Percentiles rank a stretch among this genome's conserved stretches.
Conservation (phyloP, 768 basidiomycete genomes). For the Ramaria sp. region DNA sequence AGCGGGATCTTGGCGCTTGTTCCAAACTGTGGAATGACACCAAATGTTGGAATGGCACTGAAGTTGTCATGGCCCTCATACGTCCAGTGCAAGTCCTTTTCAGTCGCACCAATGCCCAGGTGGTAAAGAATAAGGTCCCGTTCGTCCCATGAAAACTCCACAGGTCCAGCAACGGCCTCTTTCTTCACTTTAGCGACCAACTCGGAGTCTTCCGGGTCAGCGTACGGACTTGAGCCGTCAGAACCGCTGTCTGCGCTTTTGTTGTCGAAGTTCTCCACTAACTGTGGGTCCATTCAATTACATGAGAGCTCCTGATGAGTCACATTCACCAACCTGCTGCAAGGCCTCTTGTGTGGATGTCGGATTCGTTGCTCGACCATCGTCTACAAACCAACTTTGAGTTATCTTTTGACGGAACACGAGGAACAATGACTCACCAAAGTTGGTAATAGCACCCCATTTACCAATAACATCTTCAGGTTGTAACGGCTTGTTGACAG, state of each 20-base stretch:
- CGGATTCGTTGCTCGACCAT: slow-evolving; percentile 78
- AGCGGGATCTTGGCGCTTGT: slow-evolving; percentile 56
- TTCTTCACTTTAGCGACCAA: slow-evolving; percentile 79
- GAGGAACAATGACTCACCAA: slow-evolving; percentile 39
- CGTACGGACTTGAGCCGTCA: slow-evolving; percentile 31
- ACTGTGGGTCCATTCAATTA: slow-evolving; percentile 18
- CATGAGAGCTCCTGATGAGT: background rate
- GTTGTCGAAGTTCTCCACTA: slow-evolving; percentile 51
- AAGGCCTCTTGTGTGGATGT: slow-evolving; percentile 63
- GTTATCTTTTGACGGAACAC: background rate
- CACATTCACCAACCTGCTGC: slow-evolving; percentile 40
- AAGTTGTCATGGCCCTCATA: slow-evolving; percentile 88
- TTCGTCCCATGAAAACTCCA: slow-evolving; percentile 71
- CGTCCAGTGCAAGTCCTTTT: slow-evolving; percentile 83
- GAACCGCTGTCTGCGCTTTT: slow-evolving; percentile 18
- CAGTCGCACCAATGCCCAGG: slow-evolving; percentile 88
- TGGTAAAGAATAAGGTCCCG: slow-evolving; percentile 93
- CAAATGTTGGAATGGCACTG: slow-evolving; percentile 83
- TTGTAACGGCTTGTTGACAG: slow-evolving; percentile 57
- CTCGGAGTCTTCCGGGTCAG: slow-evolving; percentile 73
- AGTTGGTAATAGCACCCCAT: slow-evolving; percentile 79
- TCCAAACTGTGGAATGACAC: slow-evolving; percentile 84
- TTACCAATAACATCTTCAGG: slow-evolving; percentile 74
- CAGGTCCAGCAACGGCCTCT: slow-evolving; percentile 32
- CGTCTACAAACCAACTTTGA: slow-evolving; percentile 34